These are phyloP conservation scores for Geotrichum klebahnii DNA, from an alignment of 1,139 yeast species.

Conservation along the genomic window DNA sequence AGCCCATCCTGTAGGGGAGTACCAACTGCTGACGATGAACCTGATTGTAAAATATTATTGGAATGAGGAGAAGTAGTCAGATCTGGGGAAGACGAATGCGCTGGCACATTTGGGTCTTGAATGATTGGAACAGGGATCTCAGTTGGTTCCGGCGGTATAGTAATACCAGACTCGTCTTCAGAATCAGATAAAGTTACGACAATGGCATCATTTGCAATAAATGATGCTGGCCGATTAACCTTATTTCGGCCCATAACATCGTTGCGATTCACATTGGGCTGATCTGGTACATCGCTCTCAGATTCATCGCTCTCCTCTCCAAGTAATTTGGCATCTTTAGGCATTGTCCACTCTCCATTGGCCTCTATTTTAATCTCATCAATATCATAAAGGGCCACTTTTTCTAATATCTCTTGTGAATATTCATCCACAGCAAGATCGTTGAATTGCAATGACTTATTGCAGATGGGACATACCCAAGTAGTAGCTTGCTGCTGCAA, in stretches of 20 bases:
- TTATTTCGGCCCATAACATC: slow-evolving; percentile 55
- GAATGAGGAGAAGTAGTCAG: no score
- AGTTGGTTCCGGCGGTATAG: neutral
- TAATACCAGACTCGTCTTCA: neutral
- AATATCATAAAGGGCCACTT: slow-evolving; percentile 24
- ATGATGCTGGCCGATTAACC: neutral
- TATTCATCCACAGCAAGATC: slow-evolving; percentile 42
- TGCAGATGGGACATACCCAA: slow-evolving; percentile 45
- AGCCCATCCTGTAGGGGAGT: no score
- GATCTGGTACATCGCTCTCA: slow-evolving; percentile 43
- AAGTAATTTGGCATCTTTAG: slow-evolving; percentile 18
- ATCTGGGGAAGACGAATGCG: no score
- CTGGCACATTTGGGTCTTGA: neutral
- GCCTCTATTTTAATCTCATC: slow-evolving; percentile 39
- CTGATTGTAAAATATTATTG: no score
- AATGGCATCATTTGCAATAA: neutral
- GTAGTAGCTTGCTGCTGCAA: slow-evolving; percentile 44
- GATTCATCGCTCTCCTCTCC: slow-evolving; percentile 29
- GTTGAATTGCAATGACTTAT: slow-evolving; percentile 32
- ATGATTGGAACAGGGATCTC: neutral
- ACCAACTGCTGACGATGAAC: no score
- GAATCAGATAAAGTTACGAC: slow-evolving; percentile 35
- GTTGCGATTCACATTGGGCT: neutral
- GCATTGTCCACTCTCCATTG: slow-evolving; percentile 40
- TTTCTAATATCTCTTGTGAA: slow-evolving; percentile 20